Evolutionary conservation across 306 rosid species (phyloP).

Genomic region (Cicer yamashitae): DNA sequence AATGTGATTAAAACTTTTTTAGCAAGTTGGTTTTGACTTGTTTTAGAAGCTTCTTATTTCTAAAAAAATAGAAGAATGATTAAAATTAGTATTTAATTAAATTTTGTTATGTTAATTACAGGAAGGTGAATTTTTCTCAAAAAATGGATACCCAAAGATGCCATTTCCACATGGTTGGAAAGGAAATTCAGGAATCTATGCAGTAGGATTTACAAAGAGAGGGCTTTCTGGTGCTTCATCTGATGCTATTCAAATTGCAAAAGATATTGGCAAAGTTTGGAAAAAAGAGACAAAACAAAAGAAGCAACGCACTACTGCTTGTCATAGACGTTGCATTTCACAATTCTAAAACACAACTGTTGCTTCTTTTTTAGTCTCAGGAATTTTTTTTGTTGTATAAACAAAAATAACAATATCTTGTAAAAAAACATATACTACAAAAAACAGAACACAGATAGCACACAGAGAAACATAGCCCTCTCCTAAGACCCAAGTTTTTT

Average conservation of each 20-base stretch:
- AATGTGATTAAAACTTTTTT: neutral
- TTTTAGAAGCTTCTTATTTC: slow-evolving; percentile 38
- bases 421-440: slow-evolving; percentile 30
- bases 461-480: slow-evolving; percentile 68
- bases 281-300: slow-evolving; percentile 71
- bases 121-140: slow-evolving; percentile 86
- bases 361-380: slow-evolving; percentile 42
- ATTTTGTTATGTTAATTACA: slow-evolving; percentile 42
- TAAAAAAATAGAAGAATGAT: neutral
- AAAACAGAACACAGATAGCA: slow-evolving; percentile 37
- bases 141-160: slow-evolving; percentile 80
- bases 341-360: slow-evolving; percentile 55
- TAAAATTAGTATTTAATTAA: neutral
- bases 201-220: slow-evolving; percentile 93
- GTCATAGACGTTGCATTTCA: slow-evolving; percentile 91
- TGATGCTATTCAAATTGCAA: slow-evolving; percentile 82
- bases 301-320: slow-evolving; percentile 65
- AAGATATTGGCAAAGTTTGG: slow-evolving; percentile 82
- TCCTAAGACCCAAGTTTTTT: slow-evolving; percentile 67
- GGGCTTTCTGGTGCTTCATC: slow-evolving; percentile 90
- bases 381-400: slow-evolving; percentile 42
- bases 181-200: slow-evolving; percentile 82
- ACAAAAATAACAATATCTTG: slow-evolving; percentile 46
- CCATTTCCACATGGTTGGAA: slow-evolving; percentile 91
- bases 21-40: slow-evolving; percentile 23